Percentiles rank a stretch among this genome's conserved stretches.
Evolutionary conservation across 257 asterid genomes (phyloP).

Genomic region (Scutellaria baicalensis): DNA sequence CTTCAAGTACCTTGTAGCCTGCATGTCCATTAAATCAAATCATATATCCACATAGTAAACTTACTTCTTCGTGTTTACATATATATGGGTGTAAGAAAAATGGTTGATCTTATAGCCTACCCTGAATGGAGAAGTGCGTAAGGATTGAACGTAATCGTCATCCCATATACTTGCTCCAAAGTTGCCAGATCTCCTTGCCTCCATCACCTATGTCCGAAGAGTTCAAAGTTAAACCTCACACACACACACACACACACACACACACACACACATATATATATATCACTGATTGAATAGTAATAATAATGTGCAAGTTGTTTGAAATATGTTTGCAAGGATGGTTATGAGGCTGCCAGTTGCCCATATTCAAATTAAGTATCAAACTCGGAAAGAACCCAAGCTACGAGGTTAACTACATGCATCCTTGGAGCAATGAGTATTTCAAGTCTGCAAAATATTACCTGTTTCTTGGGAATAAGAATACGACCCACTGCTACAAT

Average conservation of each 20-base stretch:
- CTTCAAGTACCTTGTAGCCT: constrained; percentile 27
- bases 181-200: constrained; percentile 43
- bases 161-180: constrained; percentile 36
- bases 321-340: background rate
- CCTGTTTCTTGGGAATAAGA: background rate
- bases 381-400: background rate
- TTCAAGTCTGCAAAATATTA: too few species aligned
- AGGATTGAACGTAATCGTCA: constrained; percentile 36
- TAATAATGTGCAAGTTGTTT: too few species aligned
- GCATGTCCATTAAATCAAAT: background rate
- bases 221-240: background rate
- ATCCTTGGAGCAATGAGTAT: background rate
- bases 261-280: too few species aligned
- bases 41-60: background rate
- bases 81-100: background rate
- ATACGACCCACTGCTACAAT: too few species aligned
- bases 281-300: too few species aligned
- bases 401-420: background rate
- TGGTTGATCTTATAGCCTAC: constrained; percentile 11
- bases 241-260: too few species aligned
- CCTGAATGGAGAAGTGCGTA: constrained; percentile 6
- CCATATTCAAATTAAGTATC: background rate
- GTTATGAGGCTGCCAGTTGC: background rate
- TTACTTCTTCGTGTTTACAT: background rate
- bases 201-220: background rate